Base-by-base conservation (phyloP, 768 basidiomycete genomes). In the Suillus decipiens region DNA sequence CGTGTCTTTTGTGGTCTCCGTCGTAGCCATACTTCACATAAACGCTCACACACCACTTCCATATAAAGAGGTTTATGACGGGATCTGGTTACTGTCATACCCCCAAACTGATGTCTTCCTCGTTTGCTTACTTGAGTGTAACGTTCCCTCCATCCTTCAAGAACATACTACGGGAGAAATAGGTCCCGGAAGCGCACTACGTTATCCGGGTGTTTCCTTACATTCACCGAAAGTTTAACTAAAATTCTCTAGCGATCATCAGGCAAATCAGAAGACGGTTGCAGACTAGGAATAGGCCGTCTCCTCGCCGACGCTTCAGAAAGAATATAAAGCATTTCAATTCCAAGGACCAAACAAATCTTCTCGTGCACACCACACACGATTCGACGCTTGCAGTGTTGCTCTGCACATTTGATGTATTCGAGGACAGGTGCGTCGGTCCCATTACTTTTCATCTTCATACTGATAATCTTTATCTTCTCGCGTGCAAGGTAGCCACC, bases 101-200 rank as follows among this genome's bases (percentile, higher is more conserved):
- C 97, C 97, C 37, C 97, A 99, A 80, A 99, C 97, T 64, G 96
- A 99, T 73, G 97, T 99, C 63, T 99, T 99, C 86, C 84, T 99
- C 62, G 96, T 99, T 69, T 99, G 97, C n/a, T n/a, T n/a, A n/a
- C 80, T 99, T 99, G 84, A 95, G 93, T 73, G 97, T 99, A 70
- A 98, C 96, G 50, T 95, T 92, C 12, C 97, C 96, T 3, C 95
- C 97, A 33, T 96, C 95, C 55, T 99, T 98, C 74, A 97, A 99
- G 79, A 99, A 99, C 90, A 96, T n/a, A n/a, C n/a, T 99, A 72
- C 98, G 97, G 86, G 97, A 99, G 81, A 99, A 99, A 77, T 99
- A 97, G 97, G 97, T 99, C 86, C 97, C 97, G 5, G 97, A 99
- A 81, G 96, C 99, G 59, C 95, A 96, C 76, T 97, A 99, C 97